Percentiles rank a stretch among this genome's conserved stretches.
These are phyloP conservation scores for Trametes villosa DNA, from an alignment of 768 basidiomycete genomes.

Conservation along the genomic window DNA sequence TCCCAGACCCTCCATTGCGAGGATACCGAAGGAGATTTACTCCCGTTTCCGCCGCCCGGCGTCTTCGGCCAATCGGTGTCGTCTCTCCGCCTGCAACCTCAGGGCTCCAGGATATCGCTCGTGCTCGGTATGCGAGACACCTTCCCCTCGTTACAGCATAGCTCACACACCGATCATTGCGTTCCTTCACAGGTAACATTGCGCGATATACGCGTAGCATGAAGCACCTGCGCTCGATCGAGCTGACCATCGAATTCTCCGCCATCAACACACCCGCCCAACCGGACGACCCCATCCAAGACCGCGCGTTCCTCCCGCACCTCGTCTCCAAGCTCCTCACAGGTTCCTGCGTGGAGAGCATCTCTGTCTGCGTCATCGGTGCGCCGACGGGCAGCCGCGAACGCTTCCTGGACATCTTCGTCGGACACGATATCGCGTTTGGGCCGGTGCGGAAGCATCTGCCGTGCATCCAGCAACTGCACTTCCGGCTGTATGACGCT, in stretches of 20 bases:
- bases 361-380: not conserved
- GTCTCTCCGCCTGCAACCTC: not conserved
- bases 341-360: not conserved
- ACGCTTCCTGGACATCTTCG: not conserved
- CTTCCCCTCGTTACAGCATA: too few species aligned
- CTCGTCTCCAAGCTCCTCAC: not conserved
- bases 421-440: not conserved
- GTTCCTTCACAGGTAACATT: not conserved
- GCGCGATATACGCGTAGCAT: not conserved
- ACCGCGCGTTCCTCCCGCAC: not conserved
- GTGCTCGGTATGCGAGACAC: not conserved
- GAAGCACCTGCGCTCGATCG: not conserved
- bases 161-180: too few species aligned
- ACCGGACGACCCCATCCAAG: not conserved
- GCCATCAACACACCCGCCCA: not conserved
- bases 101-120: not conserved
- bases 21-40: not conserved
- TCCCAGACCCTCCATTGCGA: not conserved
- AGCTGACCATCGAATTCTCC: not conserved
- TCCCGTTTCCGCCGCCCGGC: not conserved
- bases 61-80: not conserved
- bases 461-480: not conserved
- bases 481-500: not conserved
- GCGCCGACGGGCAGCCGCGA: not conserved
- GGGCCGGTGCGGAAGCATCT: not conserved